phyloP scores from a whole-genome alignment of 768 basidiomycete species.

The Panellus pusillus region DNA sequence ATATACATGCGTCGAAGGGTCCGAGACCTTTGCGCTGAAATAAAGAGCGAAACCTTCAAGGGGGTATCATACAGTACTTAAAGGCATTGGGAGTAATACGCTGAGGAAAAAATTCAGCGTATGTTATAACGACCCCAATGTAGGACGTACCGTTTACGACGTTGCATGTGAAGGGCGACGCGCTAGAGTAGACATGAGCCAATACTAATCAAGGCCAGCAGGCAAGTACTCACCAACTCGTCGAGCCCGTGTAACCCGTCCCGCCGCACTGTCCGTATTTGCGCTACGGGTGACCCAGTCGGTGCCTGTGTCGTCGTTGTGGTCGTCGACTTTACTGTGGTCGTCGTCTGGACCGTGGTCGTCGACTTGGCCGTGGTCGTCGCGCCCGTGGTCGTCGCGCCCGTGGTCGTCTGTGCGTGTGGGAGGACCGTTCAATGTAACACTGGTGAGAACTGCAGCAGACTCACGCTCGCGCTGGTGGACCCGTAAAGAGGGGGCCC shows the following conservation, averaged over 20 bases:
- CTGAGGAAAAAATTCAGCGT: constrained; percentile 15
- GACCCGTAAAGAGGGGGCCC: constrained; percentile 49
- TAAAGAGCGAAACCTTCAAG: no score
- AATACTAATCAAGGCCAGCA: background rate
- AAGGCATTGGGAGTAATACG: constrained; percentile 40
- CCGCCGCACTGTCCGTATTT: constrained; percentile 49
- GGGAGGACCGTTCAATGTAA: no score
- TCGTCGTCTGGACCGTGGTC: background rate
- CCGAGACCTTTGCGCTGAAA: no score
- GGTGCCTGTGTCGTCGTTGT: constrained; percentile 2
- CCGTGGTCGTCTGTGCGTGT: constrained; percentile 8
- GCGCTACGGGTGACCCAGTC: constrained; percentile 30
- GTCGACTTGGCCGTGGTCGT: constrained; percentile 20
- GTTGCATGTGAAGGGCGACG: constrained; percentile 38
- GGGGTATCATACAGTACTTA: constrained; percentile 13
- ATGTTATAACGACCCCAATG: background rate
- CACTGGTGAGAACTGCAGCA: background rate
- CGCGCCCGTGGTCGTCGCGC: constrained; percentile 16
- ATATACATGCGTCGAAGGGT: no score
- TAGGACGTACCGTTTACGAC: constrained; percentile 33
- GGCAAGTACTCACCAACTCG: constrained; percentile 33
- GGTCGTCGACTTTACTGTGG: no score
- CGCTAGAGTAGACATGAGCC: constrained; percentile 20
- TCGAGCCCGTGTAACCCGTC: constrained; percentile 38
- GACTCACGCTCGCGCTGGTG: constrained; percentile 6